Conservation (phyloP, 257 asterid species). For the Phtheirospermum japonicum region DNA sequence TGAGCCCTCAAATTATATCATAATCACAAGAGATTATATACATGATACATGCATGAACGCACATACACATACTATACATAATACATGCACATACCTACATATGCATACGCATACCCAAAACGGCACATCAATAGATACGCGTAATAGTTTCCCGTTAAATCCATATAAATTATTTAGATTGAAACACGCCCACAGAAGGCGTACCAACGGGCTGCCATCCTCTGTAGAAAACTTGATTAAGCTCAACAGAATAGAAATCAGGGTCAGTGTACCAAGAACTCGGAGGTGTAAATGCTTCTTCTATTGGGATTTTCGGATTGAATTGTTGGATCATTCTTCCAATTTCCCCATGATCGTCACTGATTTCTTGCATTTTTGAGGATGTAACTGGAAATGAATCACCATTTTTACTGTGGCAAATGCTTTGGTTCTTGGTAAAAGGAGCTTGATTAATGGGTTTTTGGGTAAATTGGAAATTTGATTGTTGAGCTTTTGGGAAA, state of each 20-base stretch:
- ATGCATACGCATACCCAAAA: too few relatives aligned
- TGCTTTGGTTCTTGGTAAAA: not conserved
- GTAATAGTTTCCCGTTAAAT: not conserved
- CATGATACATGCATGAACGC: not conserved
- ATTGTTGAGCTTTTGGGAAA: too few relatives aligned
- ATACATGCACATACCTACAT: too few relatives aligned
- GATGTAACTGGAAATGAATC: conserved; percentile 6
- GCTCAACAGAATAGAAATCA: conserved; percentile 59
- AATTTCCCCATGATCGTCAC: conserved; percentile 23
- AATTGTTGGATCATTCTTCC: conserved; percentile 45
- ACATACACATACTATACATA: not conserved
- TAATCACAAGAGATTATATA: too few relatives aligned
- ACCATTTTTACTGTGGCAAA: not conserved
- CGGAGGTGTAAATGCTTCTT: conserved; percentile 76
- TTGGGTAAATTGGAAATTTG: not conserved
- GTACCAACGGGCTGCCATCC: conserved; percentile 83
- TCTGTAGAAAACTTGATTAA: conserved; percentile 52
- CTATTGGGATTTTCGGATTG: conserved; percentile 61
- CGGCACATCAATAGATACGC: not conserved
- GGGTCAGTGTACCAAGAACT: conserved; percentile 77
- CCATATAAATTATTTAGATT: not conserved
- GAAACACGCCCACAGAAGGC: not conserved
- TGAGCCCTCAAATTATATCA: not conserved
- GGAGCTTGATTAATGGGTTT: conserved; percentile 12
- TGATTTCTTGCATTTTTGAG: not conserved